Percentiles rank a stretch among this genome's conserved stretches.
These are phyloP conservation scores for Anacardium occidentale DNA, from an alignment of 345 rosid genomes.

Conservation along the genomic window DNA sequence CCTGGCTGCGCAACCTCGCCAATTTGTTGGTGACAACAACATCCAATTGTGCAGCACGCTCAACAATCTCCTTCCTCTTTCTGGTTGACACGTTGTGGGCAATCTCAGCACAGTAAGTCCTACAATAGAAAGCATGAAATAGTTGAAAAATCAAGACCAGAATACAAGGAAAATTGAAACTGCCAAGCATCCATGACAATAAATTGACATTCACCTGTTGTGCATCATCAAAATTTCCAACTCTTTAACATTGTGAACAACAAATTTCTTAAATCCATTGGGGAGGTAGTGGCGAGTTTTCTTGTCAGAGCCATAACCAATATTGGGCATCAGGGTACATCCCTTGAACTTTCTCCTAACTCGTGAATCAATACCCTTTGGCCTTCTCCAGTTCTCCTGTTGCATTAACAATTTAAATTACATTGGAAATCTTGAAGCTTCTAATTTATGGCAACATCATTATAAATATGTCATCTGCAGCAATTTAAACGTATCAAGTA, in stretches of 20 bases:
- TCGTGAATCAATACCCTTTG: slow-evolving; percentile 76
- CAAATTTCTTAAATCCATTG: slow-evolving; percentile 65
- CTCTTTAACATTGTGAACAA: slow-evolving; percentile 56
- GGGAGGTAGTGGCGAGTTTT: slow-evolving; percentile 72
- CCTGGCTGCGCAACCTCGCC: slow-evolving; percentile 78
- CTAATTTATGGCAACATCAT: background rate
- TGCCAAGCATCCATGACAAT: background rate
- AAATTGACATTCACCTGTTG: slow-evolving; percentile 38
- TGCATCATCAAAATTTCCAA: slow-evolving; percentile 73
- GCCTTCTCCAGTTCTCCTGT: slow-evolving; percentile 61
- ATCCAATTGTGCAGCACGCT: slow-evolving; percentile 63
- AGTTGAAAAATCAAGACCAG: background rate
- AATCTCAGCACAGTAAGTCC: slow-evolving; percentile 75
- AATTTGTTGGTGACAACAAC: slow-evolving; percentile 65
- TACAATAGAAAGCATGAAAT: slow-evolving; percentile 9
- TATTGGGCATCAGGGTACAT: slow-evolving; percentile 60
- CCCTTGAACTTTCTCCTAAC: slow-evolving; percentile 79
- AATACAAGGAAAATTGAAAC: background rate
- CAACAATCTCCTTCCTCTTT: slow-evolving; percentile 65
- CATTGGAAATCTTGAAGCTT: background rate
- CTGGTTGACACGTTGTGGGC: slow-evolving; percentile 60
- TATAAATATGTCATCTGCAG: background rate
- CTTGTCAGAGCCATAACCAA: slow-evolving; percentile 67
- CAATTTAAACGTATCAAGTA: background rate
- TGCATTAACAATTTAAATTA: background rate